These are phyloP conservation scores for Phytophthora brassicae DNA, from an alignment of 352 stramenopile species.

Conservation along the genomic window DNA sequence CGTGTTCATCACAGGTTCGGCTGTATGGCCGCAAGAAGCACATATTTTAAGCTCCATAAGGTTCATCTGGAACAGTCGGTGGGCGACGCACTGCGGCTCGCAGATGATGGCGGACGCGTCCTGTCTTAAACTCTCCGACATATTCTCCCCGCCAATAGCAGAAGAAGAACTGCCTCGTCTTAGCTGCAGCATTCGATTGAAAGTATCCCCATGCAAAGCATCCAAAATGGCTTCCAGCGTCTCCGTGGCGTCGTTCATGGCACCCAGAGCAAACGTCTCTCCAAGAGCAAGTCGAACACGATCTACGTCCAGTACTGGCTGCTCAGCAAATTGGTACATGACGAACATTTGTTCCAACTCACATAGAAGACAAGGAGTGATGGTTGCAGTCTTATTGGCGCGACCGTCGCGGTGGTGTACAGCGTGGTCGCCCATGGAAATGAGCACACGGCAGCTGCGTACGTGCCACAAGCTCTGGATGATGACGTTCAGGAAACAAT, in stretches of 20 bases:
- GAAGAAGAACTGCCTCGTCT: slow-evolving; percentile 28
- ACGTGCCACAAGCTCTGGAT: slow-evolving; percentile 92
- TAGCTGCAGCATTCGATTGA: slow-evolving; percentile 71
- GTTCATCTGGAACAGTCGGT: slow-evolving; percentile 87
- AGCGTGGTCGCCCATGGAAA: slow-evolving; percentile 76
- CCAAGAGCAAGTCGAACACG: slow-evolving; percentile 68
- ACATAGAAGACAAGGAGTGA: slow-evolving; percentile 65
- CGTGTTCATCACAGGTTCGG: slow-evolving; percentile 81
- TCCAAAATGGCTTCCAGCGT: slow-evolving; percentile 82
- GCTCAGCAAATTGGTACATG: slow-evolving; percentile 82
- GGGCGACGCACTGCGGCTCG: slow-evolving; percentile 77
- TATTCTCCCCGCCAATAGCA: slow-evolving; percentile 25
- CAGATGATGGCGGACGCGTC: slow-evolving; percentile 73
- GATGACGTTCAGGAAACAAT: slow-evolving; percentile 92
- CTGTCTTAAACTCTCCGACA: slow-evolving; percentile 54
- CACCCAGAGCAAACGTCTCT: slow-evolving; percentile 67
- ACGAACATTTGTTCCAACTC: slow-evolving; percentile 87
- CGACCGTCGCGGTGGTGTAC: slow-evolving; percentile 60
- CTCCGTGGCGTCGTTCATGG: slow-evolving; percentile 87
- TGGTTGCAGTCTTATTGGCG: slow-evolving; percentile 2
- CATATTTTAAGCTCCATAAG: slow-evolving; percentile 83
- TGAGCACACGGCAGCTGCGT: slow-evolving; percentile 80
- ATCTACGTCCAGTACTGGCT: slow-evolving; percentile 73
- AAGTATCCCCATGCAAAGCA: slow-evolving; percentile 76
- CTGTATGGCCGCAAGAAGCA: slow-evolving; percentile 54